phyloP scores from a whole-genome alignment of 768 basidiomycete genomes.

The Tephrocybe sp. region DNA sequence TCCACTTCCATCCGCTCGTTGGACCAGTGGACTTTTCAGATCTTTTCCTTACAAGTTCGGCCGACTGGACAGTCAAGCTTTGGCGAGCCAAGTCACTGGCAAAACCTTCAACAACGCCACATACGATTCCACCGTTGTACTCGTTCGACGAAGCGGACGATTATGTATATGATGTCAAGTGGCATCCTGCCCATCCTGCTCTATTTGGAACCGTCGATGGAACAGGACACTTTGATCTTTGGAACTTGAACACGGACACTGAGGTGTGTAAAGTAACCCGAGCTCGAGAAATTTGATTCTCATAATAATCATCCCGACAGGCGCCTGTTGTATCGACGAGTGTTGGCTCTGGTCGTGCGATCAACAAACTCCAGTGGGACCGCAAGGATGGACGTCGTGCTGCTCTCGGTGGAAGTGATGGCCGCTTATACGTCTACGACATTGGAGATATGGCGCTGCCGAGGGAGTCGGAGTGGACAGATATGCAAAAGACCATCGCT shows the following conservation, averaged over 20 bases:
- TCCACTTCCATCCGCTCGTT: slow-evolving; percentile 90
- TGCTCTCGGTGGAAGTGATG: slow-evolving; percentile 90
- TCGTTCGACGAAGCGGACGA: slow-evolving; percentile 98
- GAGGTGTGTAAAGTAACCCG: slow-evolving; percentile 65
- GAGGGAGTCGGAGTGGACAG: slow-evolving; percentile 89
- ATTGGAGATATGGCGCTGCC: slow-evolving; percentile 89
- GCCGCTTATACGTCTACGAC: slow-evolving; percentile 90
- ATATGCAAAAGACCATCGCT: slow-evolving; percentile 83
- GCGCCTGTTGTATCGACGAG: slow-evolving; percentile 88
- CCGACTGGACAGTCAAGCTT: slow-evolving; percentile 98
- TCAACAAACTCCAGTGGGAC: slow-evolving; percentile 98
- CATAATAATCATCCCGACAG: slow-evolving; percentile 36
- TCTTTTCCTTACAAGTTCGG: slow-evolving; percentile 87
- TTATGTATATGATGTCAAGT: slow-evolving; percentile 97
- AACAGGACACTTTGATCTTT: slow-evolving; percentile 91
- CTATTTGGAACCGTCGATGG: slow-evolving; percentile 93
- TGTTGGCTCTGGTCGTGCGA: slow-evolving; percentile 74
- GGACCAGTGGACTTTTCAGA: slow-evolving; percentile 96
- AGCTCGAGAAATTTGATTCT: slow-evolving; percentile 1
- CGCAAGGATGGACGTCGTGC: slow-evolving; percentile 87
- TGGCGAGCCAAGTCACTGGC: slow-evolving; percentile 84
- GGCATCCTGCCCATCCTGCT: slow-evolving; percentile 96
- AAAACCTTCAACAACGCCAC: slow-evolving; percentile 64
- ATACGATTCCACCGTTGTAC: slow-evolving; percentile 71
- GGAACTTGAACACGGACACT: slow-evolving; percentile 96